A percentile compares a stretch with the other conserved stretches of the same genome.
These are phyloP conservation scores for Phytophthora vignae DNA, from an alignment of 352 stramenopile species.

Conservation along the genomic window DNA sequence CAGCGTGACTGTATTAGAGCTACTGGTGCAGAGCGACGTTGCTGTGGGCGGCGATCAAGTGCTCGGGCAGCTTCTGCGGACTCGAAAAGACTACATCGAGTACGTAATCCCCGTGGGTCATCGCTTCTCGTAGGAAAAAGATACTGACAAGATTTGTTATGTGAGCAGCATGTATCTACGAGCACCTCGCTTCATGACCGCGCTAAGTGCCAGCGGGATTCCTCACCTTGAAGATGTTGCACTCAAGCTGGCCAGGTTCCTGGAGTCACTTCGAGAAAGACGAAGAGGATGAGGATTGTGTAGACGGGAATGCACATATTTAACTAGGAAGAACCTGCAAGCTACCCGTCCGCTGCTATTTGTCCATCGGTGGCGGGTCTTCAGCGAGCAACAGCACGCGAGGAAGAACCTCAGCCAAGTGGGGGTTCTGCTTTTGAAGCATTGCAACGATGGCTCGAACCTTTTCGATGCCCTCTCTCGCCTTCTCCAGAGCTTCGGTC, in stretches of 20 bases:
- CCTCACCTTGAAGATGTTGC: constrained; percentile 44
- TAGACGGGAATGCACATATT: constrained; percentile 4
- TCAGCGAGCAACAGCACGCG: constrained; percentile 84
- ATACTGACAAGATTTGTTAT: not conserved
- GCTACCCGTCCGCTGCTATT: constrained; percentile 12
- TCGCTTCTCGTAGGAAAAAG: not conserved
- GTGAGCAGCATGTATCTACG: constrained; percentile 58
- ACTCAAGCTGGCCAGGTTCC: constrained; percentile 40
- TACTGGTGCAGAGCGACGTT: constrained; percentile 37
- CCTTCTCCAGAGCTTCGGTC: constrained; percentile 61
- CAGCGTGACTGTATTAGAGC: constrained; percentile 47
- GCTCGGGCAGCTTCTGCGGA: constrained; percentile 34
- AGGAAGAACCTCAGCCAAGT: constrained; percentile 85
- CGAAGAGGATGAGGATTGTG: constrained; percentile 4
- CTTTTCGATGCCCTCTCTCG: constrained; percentile 48
- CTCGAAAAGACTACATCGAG: constrained; percentile 60
- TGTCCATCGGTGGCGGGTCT: constrained; percentile 52
- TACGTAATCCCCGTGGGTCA: constrained; percentile 21
- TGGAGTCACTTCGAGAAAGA: constrained; percentile 37
- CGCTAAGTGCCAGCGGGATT: constrained; percentile 29
- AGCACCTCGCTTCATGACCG: constrained; percentile 34
- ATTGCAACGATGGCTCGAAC: constrained; percentile 68
- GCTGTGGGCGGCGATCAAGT: constrained; percentile 21
- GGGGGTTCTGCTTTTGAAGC: constrained; percentile 74
- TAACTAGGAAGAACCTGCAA: not conserved